phyloP scores from a whole-genome alignment of 140 eudicot species.

The Oenanthe javanica region DNA sequence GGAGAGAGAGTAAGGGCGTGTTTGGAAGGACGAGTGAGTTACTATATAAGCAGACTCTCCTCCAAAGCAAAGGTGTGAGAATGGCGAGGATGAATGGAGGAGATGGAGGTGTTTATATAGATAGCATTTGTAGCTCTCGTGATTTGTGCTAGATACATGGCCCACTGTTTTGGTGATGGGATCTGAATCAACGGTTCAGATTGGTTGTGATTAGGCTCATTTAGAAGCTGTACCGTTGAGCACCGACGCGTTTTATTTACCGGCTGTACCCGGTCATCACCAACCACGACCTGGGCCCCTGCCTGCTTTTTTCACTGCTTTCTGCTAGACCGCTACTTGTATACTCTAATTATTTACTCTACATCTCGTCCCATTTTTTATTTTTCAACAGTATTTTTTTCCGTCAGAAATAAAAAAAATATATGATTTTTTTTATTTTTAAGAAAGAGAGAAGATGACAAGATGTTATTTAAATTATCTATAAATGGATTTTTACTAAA shows the following conservation, averaged over 20 bases:
- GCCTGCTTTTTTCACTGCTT: neutral
- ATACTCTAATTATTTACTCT: neutral
- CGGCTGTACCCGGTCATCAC: neutral
- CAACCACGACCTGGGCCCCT: neutral
- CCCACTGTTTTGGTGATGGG: neutral
- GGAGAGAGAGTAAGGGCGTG: neutral
- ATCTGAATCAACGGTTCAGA: neutral
- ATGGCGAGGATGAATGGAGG: neutral
- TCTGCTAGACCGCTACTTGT: neutral
- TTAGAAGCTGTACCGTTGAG: slow-evolving; percentile 2
- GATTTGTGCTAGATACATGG: neutral
- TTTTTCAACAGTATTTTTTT: too few species aligned
- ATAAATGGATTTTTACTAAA: too few species aligned
- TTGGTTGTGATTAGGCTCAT: neutral
- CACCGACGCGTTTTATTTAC: slow-evolving; percentile 1
- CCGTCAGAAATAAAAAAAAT: too few species aligned
- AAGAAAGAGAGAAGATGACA: too few species aligned
- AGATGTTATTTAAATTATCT: too few species aligned
- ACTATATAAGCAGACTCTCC: neutral
- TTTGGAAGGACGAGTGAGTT: neutral
- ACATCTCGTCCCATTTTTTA: too few species aligned
- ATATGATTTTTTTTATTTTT: too few species aligned
- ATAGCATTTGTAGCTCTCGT: neutral
- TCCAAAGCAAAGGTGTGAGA: too few species aligned
- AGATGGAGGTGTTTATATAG: neutral